Conservation (phyloP, 164 flowering plant species). For the Piper longum region DNA sequence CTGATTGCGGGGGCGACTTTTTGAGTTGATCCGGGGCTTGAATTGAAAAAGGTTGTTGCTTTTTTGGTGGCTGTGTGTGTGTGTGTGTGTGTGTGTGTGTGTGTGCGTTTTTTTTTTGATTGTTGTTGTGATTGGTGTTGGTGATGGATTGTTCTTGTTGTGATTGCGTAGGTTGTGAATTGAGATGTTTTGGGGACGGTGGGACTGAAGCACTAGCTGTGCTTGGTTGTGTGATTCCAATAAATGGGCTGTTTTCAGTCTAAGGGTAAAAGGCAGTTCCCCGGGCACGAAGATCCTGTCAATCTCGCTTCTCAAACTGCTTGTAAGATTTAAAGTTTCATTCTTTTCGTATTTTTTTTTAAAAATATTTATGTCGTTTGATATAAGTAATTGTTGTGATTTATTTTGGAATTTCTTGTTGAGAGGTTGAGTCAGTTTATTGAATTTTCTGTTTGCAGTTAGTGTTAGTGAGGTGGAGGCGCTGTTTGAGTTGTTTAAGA, state of each 20-base stretch:
- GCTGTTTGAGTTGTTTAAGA: conserved; percentile 54
- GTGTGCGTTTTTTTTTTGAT: too few species aligned
- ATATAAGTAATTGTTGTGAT: background rate
- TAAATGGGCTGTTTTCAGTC: conserved; percentile 89
- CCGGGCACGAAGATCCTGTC: conserved; percentile 76
- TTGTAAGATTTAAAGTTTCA: conserved; percentile 36
- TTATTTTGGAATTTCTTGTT: background rate
- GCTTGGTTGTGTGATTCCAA: background rate
- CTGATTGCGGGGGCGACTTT: too few species aligned
- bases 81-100: too few species aligned
- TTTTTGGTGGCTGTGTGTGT: too few species aligned
- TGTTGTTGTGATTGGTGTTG: too few species aligned
- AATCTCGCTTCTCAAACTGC: conserved; percentile 81
- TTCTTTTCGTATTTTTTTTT: background rate
- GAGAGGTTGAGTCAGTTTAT: background rate
- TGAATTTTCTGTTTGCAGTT: conserved; percentile 21
- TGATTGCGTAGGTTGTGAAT: background rate
- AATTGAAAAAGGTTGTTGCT: too few species aligned
- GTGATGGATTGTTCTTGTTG: too few species aligned
- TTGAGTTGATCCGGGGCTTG: too few species aligned
- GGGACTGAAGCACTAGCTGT: background rate
- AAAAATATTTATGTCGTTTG: too few species aligned
- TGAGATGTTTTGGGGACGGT: background rate
- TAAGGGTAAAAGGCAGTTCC: conserved; percentile 37
- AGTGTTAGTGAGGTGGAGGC: conserved; percentile 70